Base-by-base conservation (phyloP, 352 stramenopile genomes). In the Pelagophyceae sp. region DNA sequence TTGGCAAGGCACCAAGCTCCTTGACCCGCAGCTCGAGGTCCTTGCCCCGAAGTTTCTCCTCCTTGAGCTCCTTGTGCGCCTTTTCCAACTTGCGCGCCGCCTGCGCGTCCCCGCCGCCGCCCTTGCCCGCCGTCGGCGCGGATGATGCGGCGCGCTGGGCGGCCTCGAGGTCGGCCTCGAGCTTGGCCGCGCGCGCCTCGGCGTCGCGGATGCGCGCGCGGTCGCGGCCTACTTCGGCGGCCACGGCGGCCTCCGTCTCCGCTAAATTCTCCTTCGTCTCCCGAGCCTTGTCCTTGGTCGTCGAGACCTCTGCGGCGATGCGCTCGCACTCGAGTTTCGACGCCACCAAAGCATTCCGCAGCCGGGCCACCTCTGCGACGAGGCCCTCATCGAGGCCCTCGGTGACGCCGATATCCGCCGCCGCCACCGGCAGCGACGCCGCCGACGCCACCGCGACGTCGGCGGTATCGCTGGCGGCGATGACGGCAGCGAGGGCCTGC, bases 221-320 rank as follows among this genome's bases (percentile, higher is more conserved):
- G 35, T 65, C 17, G 38, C 67, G 31, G 5, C 38, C 64, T 31
- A 76, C 45, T 6, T 33, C 75, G 63, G 75, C 63, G 32, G 25
- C 1, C 72, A n/a, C 0, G 3, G 77, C 65, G 51, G 33, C 69
- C 74, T 86, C 81, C 50, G 85, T 51, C 40, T 80, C 81, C 38
- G 78, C 71, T 1, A 80, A 72, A 27, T 60, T 45, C 27, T 78
- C 25, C n/a, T 80, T 45, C 29, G 82, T 29, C 45, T 72, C 6
- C 29, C 25, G 25, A 27, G 65, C 63, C 33, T 25, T n/a, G 33
- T n/a, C 45, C 63, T 45, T 71, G 54, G 40, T 65, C 51, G 54
- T 25, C 1, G 60, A 45, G 29, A 63, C 72, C 29, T 32, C 63
- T 23, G 38, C 45, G 37, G 40, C 37, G 25, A 45, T 64, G 6